Evolutionary conservation across 23 red algal species (phyloP).

Genomic region (Chondrus crispus): DNA sequence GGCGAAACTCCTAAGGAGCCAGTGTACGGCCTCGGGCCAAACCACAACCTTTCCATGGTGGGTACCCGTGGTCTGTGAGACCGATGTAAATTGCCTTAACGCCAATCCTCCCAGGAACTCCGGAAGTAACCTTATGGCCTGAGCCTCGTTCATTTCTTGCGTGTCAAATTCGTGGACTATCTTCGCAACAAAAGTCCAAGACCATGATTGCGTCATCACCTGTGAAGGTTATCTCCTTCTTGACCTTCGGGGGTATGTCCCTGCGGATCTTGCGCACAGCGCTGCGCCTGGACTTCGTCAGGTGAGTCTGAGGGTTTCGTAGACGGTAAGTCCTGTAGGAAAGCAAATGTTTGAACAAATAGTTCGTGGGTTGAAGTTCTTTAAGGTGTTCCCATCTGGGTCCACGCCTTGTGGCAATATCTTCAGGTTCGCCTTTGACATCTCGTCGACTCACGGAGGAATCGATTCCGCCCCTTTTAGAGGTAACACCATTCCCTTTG

Average conservation of each 20-base stretch:
- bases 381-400: background rate
- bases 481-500: background rate
- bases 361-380: constrained; percentile 14
- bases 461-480: background rate
- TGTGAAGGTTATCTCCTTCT: background rate
- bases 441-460: background rate
- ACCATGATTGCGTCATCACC: background rate
- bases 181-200: background rate
- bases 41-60: background rate
- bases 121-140: background rate
- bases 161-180: background rate
- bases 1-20: background rate
- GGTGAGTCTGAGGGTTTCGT: background rate
- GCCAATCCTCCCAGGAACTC: background rate
- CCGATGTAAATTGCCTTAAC: background rate
- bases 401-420: background rate
- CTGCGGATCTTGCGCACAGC: background rate
- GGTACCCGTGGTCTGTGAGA: background rate
- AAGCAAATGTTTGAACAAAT: background rate
- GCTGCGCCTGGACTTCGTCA: background rate
- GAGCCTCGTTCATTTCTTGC: background rate
- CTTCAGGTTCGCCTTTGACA: background rate
- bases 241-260: background rate
- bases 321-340: constrained; percentile 13
- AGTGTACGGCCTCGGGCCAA: background rate